phyloP scores from a whole-genome alignment of 2,329 filamentous ascomycete genomes.

The Aspergillus fischeri region DNA sequence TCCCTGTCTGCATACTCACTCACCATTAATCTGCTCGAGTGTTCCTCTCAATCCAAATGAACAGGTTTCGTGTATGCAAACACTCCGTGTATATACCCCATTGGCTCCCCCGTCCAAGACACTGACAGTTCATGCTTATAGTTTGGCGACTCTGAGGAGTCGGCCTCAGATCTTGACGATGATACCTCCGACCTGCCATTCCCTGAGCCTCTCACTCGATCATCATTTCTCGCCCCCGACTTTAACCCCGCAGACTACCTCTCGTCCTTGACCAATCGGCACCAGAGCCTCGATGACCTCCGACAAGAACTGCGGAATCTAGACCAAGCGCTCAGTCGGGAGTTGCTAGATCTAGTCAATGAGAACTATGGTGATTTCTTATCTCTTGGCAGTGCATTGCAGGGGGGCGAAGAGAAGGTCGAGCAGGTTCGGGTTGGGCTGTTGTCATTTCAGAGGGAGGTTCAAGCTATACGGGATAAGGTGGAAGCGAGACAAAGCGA shows the following conservation, averaged over 20 bases:
- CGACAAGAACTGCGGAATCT: slow-evolving; percentile 79
- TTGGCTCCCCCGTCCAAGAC: not conserved
- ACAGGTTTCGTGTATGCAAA: slow-evolving; percentile 30
- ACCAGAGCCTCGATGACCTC: slow-evolving; percentile 93
- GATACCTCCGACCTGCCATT: slow-evolving; percentile 70
- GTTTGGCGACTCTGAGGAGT: slow-evolving; percentile 45
- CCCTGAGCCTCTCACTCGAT: slow-evolving; percentile 75
- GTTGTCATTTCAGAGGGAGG: slow-evolving; percentile 76
- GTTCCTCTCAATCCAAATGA: slow-evolving; percentile 19
- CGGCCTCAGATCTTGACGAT: slow-evolving; percentile 53
- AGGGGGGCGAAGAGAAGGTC: slow-evolving; percentile 84
- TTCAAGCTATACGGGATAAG: slow-evolving; percentile 66
- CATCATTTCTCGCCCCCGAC: slow-evolving; percentile 70
- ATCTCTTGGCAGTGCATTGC: slow-evolving; percentile 72
- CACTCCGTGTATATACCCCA: not conserved
- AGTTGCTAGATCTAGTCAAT: slow-evolving; percentile 92
- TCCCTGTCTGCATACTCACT: not conserved
- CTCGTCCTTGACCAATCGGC: slow-evolving; percentile 74
- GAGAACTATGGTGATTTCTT: slow-evolving; percentile 91
- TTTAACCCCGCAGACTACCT: slow-evolving; percentile 84
- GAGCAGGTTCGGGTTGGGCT: slow-evolving; percentile 86
- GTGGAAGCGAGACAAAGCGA: slow-evolving; percentile 63
- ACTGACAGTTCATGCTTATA: slow-evolving; percentile 16
- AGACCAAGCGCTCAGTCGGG: slow-evolving; percentile 72
- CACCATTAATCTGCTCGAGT: not conserved